phyloP scores from a whole-genome alignment of 805 yeast genomes.

The Tetrapisispora nanseiensis region DNA sequence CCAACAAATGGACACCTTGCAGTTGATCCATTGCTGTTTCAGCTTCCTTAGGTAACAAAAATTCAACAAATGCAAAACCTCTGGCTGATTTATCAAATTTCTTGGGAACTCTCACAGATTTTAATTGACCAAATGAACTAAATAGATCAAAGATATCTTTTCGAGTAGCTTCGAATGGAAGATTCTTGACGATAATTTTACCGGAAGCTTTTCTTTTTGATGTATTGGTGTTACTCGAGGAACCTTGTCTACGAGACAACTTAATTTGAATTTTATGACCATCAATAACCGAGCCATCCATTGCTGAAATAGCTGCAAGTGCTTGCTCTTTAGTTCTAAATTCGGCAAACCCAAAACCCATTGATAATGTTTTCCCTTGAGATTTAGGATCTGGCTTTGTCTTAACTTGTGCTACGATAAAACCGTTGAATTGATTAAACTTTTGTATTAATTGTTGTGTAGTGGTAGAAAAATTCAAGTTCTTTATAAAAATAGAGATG shows the following conservation, averaged over 20 bases:
- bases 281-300: constrained; percentile 72
- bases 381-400: constrained; percentile 81
- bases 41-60: constrained; percentile 78
- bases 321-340: constrained; percentile 75
- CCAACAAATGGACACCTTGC: constrained; percentile 92
- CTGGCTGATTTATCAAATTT: constrained; percentile 91
- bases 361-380: constrained; percentile 58
- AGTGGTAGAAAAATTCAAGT: constrained; percentile 78
- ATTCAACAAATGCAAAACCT: constrained; percentile 97
- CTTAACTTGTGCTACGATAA: constrained; percentile 70
- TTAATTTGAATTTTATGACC: constrained; percentile 89
- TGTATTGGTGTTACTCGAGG: constrained; percentile 21
- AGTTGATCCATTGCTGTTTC: constrained; percentile 88
- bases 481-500: constrained; percentile 83
- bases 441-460: constrained; percentile 42
- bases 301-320: constrained; percentile 53
- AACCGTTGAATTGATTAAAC: constrained; percentile 70
- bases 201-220: constrained; percentile 39
- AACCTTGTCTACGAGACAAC: constrained; percentile 68
- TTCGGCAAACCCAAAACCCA: constrained; percentile 98
- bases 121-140: constrained; percentile 88
- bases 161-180: constrained; percentile 93
- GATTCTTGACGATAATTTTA: constrained; percentile 88
- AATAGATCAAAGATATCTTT: constrained; percentile 87
- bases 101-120: constrained; percentile 91